Evolutionary conservation across 2,329 filamentous ascomycete species (phyloP).

Genomic region (Fusarium euwallaceae): DNA sequence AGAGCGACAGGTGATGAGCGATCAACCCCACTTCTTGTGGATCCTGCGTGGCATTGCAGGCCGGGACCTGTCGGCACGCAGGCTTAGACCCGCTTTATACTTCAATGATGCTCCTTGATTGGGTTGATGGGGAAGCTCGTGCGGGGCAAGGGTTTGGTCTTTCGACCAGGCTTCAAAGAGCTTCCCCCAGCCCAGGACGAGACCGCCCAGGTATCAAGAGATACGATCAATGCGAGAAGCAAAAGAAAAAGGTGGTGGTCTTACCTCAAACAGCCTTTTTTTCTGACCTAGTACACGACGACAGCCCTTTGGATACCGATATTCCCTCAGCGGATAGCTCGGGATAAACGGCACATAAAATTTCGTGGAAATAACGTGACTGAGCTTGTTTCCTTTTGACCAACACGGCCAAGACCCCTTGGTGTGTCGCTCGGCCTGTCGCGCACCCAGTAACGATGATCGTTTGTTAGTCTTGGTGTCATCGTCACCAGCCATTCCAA

Average conservation of each 20-base stretch:
- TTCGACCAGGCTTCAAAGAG: slow-evolving; percentile 22
- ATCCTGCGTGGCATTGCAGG: slow-evolving; percentile 23
- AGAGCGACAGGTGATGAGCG: slow-evolving; percentile 33
- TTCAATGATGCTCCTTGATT: background rate
- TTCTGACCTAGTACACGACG: background rate
- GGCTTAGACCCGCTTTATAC: background rate
- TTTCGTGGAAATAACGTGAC: slow-evolving; percentile 10
- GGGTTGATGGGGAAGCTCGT: background rate
- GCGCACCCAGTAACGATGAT: slow-evolving; percentile 21
- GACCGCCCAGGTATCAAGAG: background rate
- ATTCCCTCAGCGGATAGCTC: background rate
- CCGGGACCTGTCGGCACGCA: background rate
- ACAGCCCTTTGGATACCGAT: background rate
- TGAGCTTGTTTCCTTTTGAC: background rate
- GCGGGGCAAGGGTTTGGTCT: slow-evolving; percentile 33
- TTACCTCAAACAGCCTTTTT: background rate
- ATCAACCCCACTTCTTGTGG: slow-evolving; percentile 32
- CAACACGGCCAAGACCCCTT: slow-evolving; percentile 21
- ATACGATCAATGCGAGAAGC: slow-evolving; percentile 32
- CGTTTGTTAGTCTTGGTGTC: background rate
- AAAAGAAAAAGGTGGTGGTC: background rate
- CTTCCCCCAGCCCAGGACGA: background rate
- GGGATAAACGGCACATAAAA: background rate
- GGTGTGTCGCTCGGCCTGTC: slow-evolving; percentile 4
- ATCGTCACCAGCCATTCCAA: background rate